A percentile compares a stretch with the other conserved stretches of the same genome.
Conservation (phyloP, 345 rosid species). For the Cardamine occulta region DNA sequence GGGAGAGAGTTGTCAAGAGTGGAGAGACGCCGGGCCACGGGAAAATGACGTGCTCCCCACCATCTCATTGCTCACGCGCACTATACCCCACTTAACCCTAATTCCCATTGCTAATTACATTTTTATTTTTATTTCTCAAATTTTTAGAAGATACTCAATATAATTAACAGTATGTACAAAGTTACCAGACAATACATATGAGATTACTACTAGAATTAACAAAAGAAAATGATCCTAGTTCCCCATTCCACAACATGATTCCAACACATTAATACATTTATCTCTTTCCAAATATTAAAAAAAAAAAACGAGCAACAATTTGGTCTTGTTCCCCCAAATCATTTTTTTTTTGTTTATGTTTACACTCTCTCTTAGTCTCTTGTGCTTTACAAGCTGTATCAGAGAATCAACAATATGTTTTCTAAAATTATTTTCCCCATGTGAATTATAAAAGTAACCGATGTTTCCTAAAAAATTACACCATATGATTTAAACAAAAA, state of each 20-base stretch:
- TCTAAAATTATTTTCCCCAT: background rate
- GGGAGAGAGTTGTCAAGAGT: conserved; percentile 24
- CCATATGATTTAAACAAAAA: background rate
- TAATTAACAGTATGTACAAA: background rate
- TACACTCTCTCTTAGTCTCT: background rate
- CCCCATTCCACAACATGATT: conserved; percentile 1
- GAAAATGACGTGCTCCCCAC: conserved; percentile 46
- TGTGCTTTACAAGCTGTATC: conserved; percentile 16
- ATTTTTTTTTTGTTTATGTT: background rate
- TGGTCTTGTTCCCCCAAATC: conserved; percentile 11
- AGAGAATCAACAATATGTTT: conserved; percentile 12
- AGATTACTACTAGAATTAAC: background rate
- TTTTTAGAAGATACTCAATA: background rate
- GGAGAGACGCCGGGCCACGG: conserved; percentile 32
- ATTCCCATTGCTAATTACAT: background rate
- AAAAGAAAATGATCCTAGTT: conserved; percentile 12
- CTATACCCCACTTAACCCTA: conserved; percentile 44
- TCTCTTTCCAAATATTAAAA: conserved; percentile 18
- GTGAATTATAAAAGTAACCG: background rate
- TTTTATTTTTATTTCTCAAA: background rate
- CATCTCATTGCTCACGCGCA: conserved; percentile 42
- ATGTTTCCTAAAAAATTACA: background rate
- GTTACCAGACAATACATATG: background rate
- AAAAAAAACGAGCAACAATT: background rate
- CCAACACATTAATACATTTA: background rate